Evolutionary conservation across 768 basidiomycete species (phyloP).

Genomic region (Lyophyllum shimeji): DNA sequence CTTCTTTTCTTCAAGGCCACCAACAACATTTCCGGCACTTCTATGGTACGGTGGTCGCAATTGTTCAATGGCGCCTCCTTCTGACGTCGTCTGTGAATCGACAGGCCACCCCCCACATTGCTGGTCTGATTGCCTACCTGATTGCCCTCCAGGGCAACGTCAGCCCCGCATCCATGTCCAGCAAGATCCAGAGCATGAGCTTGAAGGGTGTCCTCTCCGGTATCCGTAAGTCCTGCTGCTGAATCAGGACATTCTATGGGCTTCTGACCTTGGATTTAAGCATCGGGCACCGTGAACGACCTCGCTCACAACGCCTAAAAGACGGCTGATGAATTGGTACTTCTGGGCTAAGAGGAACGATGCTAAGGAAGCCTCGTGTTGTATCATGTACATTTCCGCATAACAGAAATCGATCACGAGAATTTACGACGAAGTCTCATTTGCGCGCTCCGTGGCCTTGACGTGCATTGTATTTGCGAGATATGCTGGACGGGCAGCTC

Average conservation of each 20-base stretch:
- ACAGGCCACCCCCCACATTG: constrained; percentile 14
- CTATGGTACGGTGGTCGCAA: constrained; percentile 5
- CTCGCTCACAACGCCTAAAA: not conserved
- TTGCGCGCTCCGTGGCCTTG: too few species aligned
- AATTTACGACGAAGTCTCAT: too few species aligned
- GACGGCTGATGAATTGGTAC: too few species aligned
- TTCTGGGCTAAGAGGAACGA: not conserved
- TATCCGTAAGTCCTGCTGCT: constrained; percentile 4
- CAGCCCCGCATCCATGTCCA: constrained; percentile 6
- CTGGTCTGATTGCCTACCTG: constrained; percentile 12
- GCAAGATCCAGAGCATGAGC: not conserved
- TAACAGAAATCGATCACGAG: too few species aligned
- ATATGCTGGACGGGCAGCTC: too few species aligned
- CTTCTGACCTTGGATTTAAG: not conserved
- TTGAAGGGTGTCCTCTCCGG: not conserved
- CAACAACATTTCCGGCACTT: constrained; percentile 9
- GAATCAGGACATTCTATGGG: not conserved
- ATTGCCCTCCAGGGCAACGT: constrained; percentile 3
- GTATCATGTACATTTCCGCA: not conserved
- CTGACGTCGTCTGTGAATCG: not conserved
- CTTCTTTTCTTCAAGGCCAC: not conserved
- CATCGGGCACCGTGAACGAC: not conserved
- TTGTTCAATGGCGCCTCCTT: not conserved
- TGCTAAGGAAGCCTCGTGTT: not conserved
- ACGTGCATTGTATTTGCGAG: too few species aligned